Conservation (phyloP, 169 alveolate genomes). For the Plasmodium cynomolgi region DNA sequence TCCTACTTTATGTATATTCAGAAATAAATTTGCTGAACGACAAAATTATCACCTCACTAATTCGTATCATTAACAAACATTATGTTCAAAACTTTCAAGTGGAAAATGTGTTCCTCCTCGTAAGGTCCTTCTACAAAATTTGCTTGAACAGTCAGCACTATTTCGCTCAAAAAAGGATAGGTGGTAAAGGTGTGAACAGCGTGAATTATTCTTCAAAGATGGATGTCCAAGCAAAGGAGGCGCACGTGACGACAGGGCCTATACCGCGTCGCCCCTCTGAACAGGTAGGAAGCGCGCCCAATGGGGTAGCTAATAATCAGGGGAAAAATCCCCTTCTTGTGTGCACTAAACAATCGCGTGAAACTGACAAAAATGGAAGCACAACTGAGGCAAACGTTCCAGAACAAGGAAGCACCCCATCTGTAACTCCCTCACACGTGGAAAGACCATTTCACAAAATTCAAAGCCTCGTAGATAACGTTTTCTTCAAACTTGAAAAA, state of each 20-base stretch:
- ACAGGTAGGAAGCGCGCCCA: background rate
- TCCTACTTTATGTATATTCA: conserved; percentile 48
- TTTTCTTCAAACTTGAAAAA: conserved; percentile 35
- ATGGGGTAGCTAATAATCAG: background rate
- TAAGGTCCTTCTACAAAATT: conserved; percentile 65
- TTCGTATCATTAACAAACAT: conserved; percentile 42
- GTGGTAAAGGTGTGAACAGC: background rate
- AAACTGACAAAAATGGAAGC: background rate
- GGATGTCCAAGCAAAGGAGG: background rate
- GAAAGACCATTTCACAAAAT: conserved; percentile 12
- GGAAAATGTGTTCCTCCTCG: conserved; percentile 34
- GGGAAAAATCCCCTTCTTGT: background rate
- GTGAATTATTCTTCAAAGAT: background rate
- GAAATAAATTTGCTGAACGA: conserved; percentile 50
- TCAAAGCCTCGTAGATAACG: conserved; percentile 14
- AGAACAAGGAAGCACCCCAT: background rate
- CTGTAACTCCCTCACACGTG: background rate
- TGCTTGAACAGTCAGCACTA: conserved; percentile 60
- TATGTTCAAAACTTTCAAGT: conserved; percentile 19
- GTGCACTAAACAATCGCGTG: background rate
- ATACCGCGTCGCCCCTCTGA: background rate
- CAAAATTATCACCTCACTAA: conserved; percentile 16
- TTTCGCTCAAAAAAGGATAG: background rate
- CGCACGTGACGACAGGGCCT: background rate
- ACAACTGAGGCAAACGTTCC: background rate